Percentiles rank a stretch among this genome's conserved stretches.
These are phyloP conservation scores for Talaromyces sp. DNA, from an alignment of 2,329 filamentous ascomycete species.

Conservation along the genomic window DNA sequence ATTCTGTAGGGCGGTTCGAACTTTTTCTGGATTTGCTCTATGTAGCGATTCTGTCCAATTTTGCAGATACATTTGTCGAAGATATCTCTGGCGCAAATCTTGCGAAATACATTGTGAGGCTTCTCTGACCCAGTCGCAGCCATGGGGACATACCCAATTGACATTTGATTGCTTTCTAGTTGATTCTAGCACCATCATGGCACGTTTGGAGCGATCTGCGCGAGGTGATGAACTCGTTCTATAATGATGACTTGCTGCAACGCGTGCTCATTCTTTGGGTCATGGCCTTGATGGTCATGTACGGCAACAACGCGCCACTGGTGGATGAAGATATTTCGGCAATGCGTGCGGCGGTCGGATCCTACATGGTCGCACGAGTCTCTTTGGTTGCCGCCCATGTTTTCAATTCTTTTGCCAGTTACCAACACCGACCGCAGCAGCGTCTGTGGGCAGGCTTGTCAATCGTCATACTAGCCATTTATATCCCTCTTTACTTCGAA, in stretches of 20 bases:
- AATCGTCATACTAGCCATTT: slow-evolving; percentile 45
- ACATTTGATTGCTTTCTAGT: slow-evolving; percentile 16
- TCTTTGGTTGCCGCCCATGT: slow-evolving; percentile 44
- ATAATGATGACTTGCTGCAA: slow-evolving; percentile 55
- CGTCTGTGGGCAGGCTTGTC: slow-evolving; percentile 50
- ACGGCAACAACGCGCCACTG: slow-evolving; percentile 51
- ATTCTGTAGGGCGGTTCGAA: slow-evolving; percentile 47
- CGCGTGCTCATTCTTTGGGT: slow-evolving; percentile 54
- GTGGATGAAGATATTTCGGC: slow-evolving; percentile 50
- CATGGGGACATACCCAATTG: too few species aligned
- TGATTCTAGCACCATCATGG: slow-evolving; percentile 54
- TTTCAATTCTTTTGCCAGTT: slow-evolving; percentile 50
- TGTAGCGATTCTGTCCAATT: slow-evolving; percentile 56
- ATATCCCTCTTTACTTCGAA: slow-evolving; percentile 50
- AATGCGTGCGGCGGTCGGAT: slow-evolving; percentile 50
- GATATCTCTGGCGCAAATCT: slow-evolving; percentile 48
- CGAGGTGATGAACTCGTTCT: slow-evolving; percentile 58
- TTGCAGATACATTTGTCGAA: slow-evolving; percentile 53
- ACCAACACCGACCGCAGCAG: slow-evolving; percentile 52
- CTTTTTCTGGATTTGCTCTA: slow-evolving; percentile 56
- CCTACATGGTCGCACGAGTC: slow-evolving; percentile 51
- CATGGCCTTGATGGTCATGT: slow-evolving; percentile 54
- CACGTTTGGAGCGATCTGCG: slow-evolving; percentile 55
- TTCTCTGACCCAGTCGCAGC: not conserved
- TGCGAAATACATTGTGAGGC: slow-evolving; percentile 48